Conservation (phyloP, 139 green algal species). For the Closterium sp. region DNA sequence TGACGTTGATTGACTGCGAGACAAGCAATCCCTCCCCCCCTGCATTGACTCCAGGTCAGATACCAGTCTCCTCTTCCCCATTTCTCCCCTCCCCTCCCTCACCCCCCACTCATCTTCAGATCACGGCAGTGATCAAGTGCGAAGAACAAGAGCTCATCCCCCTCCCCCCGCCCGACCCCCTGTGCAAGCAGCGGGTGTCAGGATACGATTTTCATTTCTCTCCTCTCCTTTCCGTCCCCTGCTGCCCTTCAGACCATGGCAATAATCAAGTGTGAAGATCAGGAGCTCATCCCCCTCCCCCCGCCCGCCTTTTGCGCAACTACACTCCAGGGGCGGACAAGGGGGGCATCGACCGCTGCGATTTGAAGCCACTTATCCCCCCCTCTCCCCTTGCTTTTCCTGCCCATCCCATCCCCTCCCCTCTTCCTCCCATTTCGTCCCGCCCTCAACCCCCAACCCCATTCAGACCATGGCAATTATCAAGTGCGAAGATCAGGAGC, state of each 20-base stretch:
- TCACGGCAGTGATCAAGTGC: slow-evolving; percentile 19
- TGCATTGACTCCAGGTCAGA: no score
- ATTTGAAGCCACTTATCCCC: slow-evolving; percentile 30
- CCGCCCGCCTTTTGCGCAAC: slow-evolving; percentile 3
- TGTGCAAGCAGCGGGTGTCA: no score
- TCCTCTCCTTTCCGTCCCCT: background rate
- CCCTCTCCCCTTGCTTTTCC: no score
- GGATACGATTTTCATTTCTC: no score
- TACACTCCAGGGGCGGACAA: background rate
- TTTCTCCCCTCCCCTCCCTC: background rate
- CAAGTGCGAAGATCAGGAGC: slow-evolving; percentile 26
- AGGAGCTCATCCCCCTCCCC: slow-evolving; percentile 35
- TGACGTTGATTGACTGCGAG: no score
- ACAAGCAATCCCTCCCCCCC: no score
- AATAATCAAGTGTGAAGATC: slow-evolving; percentile 33
- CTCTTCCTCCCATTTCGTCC: no score
- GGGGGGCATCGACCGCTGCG: background rate
- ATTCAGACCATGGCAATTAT: slow-evolving; percentile 13
- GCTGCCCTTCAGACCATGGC: background rate
- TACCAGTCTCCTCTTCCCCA: no score
- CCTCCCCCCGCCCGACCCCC: slow-evolving; percentile 37
- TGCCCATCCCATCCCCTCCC: no score
- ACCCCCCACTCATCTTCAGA: background rate
- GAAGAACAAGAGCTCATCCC: slow-evolving; percentile 35
- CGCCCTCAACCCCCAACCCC: background rate